Conservation (phyloP, 495 filamentous ascomycete genomes). For the Parmelia sp. region DNA sequence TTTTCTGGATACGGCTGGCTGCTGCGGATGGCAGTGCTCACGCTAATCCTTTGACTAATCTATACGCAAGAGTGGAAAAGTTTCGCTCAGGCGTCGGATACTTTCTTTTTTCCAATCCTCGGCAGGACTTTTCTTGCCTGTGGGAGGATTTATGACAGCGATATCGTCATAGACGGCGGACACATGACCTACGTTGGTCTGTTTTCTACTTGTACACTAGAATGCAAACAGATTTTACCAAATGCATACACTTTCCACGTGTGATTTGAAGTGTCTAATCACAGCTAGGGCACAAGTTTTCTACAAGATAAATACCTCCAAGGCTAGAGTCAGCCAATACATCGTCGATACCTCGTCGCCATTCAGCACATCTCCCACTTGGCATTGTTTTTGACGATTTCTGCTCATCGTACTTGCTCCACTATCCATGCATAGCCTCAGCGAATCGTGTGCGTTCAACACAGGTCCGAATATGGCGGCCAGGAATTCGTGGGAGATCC, state of each 20-base stretch:
- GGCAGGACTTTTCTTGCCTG: background rate
- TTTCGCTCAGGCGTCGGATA: constrained; percentile 15
- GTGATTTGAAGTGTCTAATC: background rate
- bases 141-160: constrained; percentile 10
- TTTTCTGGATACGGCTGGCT: constrained; percentile 15
- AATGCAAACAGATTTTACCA: constrained; percentile 17
- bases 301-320: too few species aligned
- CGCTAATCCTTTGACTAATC: constrained; percentile 6
- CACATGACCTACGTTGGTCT: constrained; percentile 11
- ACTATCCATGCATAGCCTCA: too few species aligned
- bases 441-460: too few species aligned
- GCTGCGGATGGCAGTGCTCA: constrained; percentile 6
- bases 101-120: background rate
- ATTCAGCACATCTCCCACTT: too few species aligned
- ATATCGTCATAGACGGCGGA: constrained; percentile 7
- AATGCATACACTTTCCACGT: constrained; percentile 10
- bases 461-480: too few species aligned
- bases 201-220: constrained; percentile 20
- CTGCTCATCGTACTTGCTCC: too few species aligned
- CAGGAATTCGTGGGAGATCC: too few species aligned
- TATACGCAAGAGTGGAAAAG: constrained; percentile 13
- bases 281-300: background rate
- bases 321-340: too few species aligned
- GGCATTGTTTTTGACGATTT: too few species aligned
- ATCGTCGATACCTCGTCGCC: too few species aligned